phyloP scores from a whole-genome alignment of 2,329 filamentous ascomycete genomes.

The Gaeumannomyces sp. region DNA sequence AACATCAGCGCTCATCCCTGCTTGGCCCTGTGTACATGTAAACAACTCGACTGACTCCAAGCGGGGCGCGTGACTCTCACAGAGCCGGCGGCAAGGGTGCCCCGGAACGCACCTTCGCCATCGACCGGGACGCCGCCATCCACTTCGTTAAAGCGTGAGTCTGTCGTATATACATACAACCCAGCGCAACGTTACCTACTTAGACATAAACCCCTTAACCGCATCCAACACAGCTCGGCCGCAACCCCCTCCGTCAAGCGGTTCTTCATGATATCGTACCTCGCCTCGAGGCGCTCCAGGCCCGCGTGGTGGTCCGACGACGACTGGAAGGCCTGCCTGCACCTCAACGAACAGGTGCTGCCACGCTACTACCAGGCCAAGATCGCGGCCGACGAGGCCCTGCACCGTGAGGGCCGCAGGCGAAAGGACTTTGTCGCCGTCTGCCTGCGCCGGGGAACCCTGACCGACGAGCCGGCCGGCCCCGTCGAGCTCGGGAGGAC shows the following conservation, averaged over 20 bases:
- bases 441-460: conserved; percentile 44
- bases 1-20: no score
- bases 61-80: conserved; percentile 21
- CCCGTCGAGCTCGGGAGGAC: conserved; percentile 42
- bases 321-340: conserved; percentile 35
- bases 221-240: conserved; percentile 29
- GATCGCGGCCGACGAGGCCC: conserved; percentile 50
- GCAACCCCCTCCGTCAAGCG: conserved; percentile 47
- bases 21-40: background rate
- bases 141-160: conserved; percentile 50
- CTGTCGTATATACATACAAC: no score
- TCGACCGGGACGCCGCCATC: conserved; percentile 59
- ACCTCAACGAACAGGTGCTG: conserved; percentile 36
- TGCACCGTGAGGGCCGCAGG: conserved; percentile 42
- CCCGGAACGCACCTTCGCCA: conserved; percentile 33
- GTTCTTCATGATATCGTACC: conserved; percentile 60
- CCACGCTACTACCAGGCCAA: conserved; percentile 55
- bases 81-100: conserved; percentile 53
- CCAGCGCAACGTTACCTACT: no score
- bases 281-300: conserved; percentile 43
- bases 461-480: conserved; percentile 43
- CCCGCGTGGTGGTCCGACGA: conserved; percentile 52
- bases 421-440: conserved; percentile 40
- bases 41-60: conserved; percentile 17
- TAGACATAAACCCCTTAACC: no score